Evolutionary conservation across 2,329 filamentous ascomycete species (phyloP), one percentile per base, ranked within the genome.

Genomic region (Penicillium sp.): DNA sequence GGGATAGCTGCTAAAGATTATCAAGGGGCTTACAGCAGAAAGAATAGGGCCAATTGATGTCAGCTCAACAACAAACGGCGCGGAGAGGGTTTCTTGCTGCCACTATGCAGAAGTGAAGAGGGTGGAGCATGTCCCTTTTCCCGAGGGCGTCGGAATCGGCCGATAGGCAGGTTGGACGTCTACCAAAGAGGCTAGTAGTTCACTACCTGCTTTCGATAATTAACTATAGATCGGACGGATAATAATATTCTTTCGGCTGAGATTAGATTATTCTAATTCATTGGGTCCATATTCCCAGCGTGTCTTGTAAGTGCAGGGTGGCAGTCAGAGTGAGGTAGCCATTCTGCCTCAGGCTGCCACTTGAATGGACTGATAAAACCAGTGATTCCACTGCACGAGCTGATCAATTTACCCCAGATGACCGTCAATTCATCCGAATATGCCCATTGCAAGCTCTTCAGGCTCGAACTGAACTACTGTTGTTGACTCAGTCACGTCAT

Each of bases 131-230:
- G 56, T 38, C 37, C 37, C 55, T 58, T 62, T 67, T 69, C 60
- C 67, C 66, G 66, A 68, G 64, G 67, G 55, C 48, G 62, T 67
- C 67, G 67, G 66, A 66, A 45, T 69, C 66, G 67, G 67, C 67
- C 66, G 67, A 69, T 63, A 68, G 59, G 60, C 48, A 55, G 53
- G 16, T 30, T 40, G 25, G 35, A 28, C 13, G 14, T 46, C 51
- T 46, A 57, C 51, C 22, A 30, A 57, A 46, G 37, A 51, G 58
- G 53, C 45, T 58, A 59, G 51, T 57, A 40, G 38, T 25, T 14
- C 19, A 22, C 19, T 22, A 13, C 33, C 25, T 54, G 43, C 48
- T 38, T n/a, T 42, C n/a, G 14, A 26, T n/a, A 28, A 46, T 0
- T 8, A 28, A 6, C 6, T 48, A 16, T 4, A 30, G 19, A 42